Percentiles rank a stretch among this genome's conserved stretches.
These are phyloP conservation scores for Trichoderma virens DNA, from an alignment of 495 filamentous ascomycete species.

Conservation along the genomic window DNA sequence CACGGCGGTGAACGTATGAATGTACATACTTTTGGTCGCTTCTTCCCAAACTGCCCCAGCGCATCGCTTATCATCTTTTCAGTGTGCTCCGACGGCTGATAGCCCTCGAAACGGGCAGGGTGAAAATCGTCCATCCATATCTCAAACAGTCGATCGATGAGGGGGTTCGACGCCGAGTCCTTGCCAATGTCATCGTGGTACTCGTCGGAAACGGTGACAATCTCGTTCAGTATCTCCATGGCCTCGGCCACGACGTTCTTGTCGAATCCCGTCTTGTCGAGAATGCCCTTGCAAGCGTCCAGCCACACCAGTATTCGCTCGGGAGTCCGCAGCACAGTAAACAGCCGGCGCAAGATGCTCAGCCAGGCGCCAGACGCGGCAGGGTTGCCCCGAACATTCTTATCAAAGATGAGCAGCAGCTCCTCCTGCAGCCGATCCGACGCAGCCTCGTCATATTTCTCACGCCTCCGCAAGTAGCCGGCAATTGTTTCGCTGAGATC, in stretches of 20 bases:
- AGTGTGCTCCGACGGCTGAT: slow-evolving; percentile 41
- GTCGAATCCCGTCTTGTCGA: slow-evolving; percentile 47
- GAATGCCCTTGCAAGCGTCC: slow-evolving; percentile 51
- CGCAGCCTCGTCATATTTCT: slow-evolving; percentile 48
- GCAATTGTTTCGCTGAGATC: slow-evolving; percentile 50
- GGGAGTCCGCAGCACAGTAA: slow-evolving; percentile 48
- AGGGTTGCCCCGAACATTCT: slow-evolving; percentile 42
- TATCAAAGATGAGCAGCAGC: slow-evolving; percentile 51
- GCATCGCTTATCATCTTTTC: slow-evolving; percentile 46
- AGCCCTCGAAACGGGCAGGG: slow-evolving; percentile 31
- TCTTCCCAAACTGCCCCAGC: slow-evolving; percentile 54
- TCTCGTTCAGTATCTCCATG: slow-evolving; percentile 46
- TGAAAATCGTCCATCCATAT: slow-evolving; percentile 53
- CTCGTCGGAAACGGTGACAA: slow-evolving; percentile 52
- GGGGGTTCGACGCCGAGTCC: slow-evolving; percentile 30
- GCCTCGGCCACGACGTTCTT: slow-evolving; percentile 52
- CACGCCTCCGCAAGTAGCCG: slow-evolving; percentile 52
- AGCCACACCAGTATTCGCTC: slow-evolving; percentile 56
- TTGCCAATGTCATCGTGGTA: slow-evolving; percentile 30
- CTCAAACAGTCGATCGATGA: slow-evolving; percentile 46
- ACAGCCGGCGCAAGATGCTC: slow-evolving; percentile 48
- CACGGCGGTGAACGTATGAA: too few relatives aligned
- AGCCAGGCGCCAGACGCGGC: slow-evolving; percentile 55
- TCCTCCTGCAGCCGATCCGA: slow-evolving; percentile 60
- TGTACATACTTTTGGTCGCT: slow-evolving; percentile 54